phyloP scores from a whole-genome alignment of 495 filamentous ascomycete species.

The Acidomyces sp. region DNA sequence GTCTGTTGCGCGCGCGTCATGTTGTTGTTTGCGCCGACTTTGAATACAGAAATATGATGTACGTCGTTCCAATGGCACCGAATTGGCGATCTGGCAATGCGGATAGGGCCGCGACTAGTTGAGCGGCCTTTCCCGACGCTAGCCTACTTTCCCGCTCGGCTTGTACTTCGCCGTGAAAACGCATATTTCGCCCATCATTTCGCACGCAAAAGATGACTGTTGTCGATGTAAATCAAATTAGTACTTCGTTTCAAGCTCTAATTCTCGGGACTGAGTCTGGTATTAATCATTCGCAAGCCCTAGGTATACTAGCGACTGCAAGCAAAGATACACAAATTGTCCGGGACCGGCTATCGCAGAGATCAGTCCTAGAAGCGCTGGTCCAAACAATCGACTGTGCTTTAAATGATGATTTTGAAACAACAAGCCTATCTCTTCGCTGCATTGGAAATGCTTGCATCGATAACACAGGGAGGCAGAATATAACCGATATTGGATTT shows the following conservation, averaged over 20 bases:
- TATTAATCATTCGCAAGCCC: neutral
- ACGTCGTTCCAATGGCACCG: no score
- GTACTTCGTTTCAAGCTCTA: no score
- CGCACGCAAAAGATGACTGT: no score
- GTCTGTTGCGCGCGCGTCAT: slow-evolving; percentile 96
- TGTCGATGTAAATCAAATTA: no score
- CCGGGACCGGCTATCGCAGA: neutral
- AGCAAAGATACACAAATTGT: neutral
- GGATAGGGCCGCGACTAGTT: no score
- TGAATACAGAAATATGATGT: neutral
- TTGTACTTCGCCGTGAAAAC: no score
- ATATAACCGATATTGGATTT: slow-evolving; percentile 2
- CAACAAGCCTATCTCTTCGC: slow-evolving; percentile 3
- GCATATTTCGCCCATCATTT: no score
- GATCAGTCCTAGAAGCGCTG: neutral
- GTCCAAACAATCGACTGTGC: neutral
- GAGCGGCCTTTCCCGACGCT: no score
- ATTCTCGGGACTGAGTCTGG: no score
- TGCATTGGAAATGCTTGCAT: slow-evolving; percentile 20
- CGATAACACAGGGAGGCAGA: slow-evolving; percentile 12
- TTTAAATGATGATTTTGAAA: slow-evolving; percentile 3
- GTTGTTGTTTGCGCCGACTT: slow-evolving; percentile 7
- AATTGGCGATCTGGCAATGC: neutral
- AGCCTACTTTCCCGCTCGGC: no score
- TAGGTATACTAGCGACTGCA: neutral